A percentile compares a stretch with the other conserved stretches of the same genome.
These are phyloP conservation scores for Blastomyces silverae DNA, from an alignment of 2,329 filamentous ascomycete genomes.

Conservation along the genomic window DNA sequence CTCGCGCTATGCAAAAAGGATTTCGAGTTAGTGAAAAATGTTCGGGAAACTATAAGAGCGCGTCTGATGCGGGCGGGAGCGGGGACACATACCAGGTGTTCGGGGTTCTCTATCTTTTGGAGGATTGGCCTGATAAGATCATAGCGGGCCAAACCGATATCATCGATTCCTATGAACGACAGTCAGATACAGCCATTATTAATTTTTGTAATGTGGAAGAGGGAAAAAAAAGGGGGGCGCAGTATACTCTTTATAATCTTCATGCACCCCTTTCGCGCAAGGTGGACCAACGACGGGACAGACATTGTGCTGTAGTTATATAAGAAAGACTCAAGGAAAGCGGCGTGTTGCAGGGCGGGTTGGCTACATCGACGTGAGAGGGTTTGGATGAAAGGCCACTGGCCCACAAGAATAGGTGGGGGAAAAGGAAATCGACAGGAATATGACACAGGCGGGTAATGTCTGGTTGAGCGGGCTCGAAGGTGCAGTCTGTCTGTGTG, in stretches of 20 bases:
- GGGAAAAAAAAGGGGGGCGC: too few relatives aligned
- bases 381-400: not conserved
- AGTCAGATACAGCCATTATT: slow-evolving; percentile 15
- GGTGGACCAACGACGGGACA: slow-evolving; percentile 32
- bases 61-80: not conserved
- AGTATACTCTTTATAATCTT: slow-evolving; percentile 35
- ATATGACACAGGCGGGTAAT: not conserved
- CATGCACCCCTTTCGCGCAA: slow-evolving; percentile 34
- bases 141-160: slow-evolving; percentile 67
- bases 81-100: slow-evolving; percentile 56
- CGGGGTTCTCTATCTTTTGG: slow-evolving; percentile 61
- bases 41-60: not conserved
- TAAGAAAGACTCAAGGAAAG: slow-evolving; percentile 1
- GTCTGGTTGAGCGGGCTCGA: not conserved
- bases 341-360: not conserved
- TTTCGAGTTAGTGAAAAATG: slow-evolving; percentile 2
- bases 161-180: slow-evolving; percentile 48
- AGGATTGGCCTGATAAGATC: slow-evolving; percentile 61
- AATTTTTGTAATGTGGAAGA: not conserved
- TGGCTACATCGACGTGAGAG: slow-evolving; percentile 11
- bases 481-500: not conserved
- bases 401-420: not conserved
- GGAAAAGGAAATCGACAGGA: not conserved
- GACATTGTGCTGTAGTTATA: slow-evolving; percentile 25
- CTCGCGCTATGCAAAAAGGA: slow-evolving; percentile 35